Conservation (phyloP, 768 basidiomycete species). For the Cystobasidium ongulense region DNA sequence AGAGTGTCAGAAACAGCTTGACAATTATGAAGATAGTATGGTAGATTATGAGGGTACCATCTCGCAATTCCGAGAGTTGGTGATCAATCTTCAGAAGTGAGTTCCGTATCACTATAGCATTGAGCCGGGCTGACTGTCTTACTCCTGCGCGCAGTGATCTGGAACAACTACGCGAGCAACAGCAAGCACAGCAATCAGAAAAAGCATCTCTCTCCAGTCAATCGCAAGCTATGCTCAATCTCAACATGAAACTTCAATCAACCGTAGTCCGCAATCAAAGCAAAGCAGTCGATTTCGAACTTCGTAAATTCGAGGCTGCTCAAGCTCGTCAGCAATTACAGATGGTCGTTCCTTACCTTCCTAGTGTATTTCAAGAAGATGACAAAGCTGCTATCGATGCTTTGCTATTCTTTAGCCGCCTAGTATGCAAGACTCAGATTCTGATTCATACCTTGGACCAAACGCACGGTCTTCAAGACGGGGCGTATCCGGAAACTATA, state of each 20-base stretch:
- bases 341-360: slow-evolving; percentile 86
- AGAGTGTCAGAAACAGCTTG: slow-evolving; percentile 60
- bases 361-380: slow-evolving; percentile 76
- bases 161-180: slow-evolving; percentile 70
- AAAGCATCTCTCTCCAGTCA: slow-evolving; percentile 76
- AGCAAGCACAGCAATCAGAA: slow-evolving; percentile 73
- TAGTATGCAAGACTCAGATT: slow-evolving; percentile 77
- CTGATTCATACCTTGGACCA: slow-evolving; percentile 75
- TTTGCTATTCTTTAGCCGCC: slow-evolving; percentile 84
- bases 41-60: slow-evolving; percentile 83
- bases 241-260: slow-evolving; percentile 89
- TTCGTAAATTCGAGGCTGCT: slow-evolving; percentile 71
- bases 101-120: slow-evolving; percentile 39
- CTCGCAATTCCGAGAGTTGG: slow-evolving; percentile 83
- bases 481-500: slow-evolving; percentile 48
- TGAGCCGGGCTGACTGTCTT: too few species aligned
- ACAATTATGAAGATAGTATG: slow-evolving; percentile 65
- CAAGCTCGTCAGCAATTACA: slow-evolving; percentile 70
- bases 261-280: slow-evolving; percentile 84
- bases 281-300: slow-evolving; percentile 77
- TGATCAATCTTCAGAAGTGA: slow-evolving; percentile 70
- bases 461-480: slow-evolving; percentile 69
- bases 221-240: slow-evolving; percentile 83
- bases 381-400: slow-evolving; percentile 82
- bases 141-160: slow-evolving; percentile 84